Conservation (phyloP, 768 basidiomycete species). For the Rhizopogon roseolus region DNA sequence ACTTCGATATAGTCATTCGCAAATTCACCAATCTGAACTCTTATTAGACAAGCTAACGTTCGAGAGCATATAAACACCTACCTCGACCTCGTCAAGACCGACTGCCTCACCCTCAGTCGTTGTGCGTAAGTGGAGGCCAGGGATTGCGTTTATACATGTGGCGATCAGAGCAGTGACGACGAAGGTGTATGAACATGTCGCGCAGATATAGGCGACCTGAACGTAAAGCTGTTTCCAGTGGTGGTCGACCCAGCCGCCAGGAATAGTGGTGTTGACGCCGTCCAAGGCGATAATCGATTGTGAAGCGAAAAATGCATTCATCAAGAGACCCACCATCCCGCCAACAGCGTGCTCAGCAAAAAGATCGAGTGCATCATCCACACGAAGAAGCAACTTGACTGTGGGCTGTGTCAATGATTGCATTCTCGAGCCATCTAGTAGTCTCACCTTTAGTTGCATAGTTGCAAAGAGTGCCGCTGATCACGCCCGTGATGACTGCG, state of each 20-base stretch:
- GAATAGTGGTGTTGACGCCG: constrained; percentile 48
- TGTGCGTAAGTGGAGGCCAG: constrained; percentile 51
- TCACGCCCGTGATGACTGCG: constrained; percentile 67
- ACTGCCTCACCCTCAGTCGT: constrained; percentile 52
- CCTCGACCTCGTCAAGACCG: constrained; percentile 72
- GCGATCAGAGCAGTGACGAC: constrained; percentile 58
- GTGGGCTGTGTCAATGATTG: constrained; percentile 7
- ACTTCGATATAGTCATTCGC: constrained; percentile 68
- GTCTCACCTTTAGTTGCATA: constrained; percentile 75
- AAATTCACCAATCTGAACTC: constrained; percentile 57
- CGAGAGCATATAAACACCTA: constrained; percentile 22
- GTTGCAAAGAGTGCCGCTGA: constrained; percentile 72
- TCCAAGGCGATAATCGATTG: constrained; percentile 60
- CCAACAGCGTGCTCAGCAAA: constrained; percentile 91
- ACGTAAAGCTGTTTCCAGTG: constrained; percentile 79
- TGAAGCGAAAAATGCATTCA: constrained; percentile 75
- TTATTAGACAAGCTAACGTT: neutral
- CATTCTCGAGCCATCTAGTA: neutral
- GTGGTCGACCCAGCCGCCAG: constrained; percentile 71
- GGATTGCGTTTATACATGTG: constrained; percentile 50
- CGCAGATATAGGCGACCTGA: constrained; percentile 63
- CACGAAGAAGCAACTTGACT: constrained; percentile 66
- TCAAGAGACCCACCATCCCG: constrained; percentile 68
- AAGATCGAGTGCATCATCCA: constrained; percentile 90
- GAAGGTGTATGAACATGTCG: constrained; percentile 55